Conservation (phyloP, 441 rosid genomes). For the Gossypium davidsonii region DNA sequence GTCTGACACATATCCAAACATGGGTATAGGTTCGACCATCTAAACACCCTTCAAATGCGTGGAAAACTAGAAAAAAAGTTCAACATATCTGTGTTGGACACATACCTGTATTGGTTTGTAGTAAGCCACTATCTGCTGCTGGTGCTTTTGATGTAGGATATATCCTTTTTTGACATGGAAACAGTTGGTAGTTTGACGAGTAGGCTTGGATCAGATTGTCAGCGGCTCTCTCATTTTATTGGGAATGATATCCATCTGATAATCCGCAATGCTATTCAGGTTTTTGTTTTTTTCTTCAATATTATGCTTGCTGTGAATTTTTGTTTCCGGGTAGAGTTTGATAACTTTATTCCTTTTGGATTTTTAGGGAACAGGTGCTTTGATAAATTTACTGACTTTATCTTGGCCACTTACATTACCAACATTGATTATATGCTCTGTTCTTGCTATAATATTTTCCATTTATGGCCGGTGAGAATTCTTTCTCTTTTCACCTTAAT, state of each 20-base stretch:
- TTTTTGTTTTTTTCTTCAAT: constrained; percentile 11
- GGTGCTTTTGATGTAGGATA: constrained; percentile 31
- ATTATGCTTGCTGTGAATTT: neutral
- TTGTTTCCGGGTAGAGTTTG: neutral
- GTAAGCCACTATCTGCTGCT: constrained; percentile 6
- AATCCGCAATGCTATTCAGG: constrained; percentile 48
- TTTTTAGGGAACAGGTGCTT: constrained; percentile 48
- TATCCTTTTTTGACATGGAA: constrained; percentile 41
- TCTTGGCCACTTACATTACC: constrained; percentile 54
- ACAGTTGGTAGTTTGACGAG: constrained; percentile 52
- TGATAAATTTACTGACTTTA: constrained; percentile 42
- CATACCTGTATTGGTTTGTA: neutral
- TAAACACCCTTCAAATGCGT: neutral
- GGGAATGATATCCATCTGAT: constrained; percentile 44
- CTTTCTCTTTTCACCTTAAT: constrained; percentile 10
- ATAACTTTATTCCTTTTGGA: constrained; percentile 2
- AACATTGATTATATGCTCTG: constrained; percentile 34
- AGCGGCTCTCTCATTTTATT: constrained; percentile 38
- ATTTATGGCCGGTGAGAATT: constrained; percentile 43
- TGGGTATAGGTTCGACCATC: neutral
- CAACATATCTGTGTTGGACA: neutral
- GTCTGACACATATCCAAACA: neutral
- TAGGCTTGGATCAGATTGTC: constrained; percentile 56
- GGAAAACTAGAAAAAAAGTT: neutral
- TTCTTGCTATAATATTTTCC: constrained; percentile 29